Base-by-base conservation (phyloP, 2,329 filamentous ascomycete genomes). In the Aspergillus sp. region DNA sequence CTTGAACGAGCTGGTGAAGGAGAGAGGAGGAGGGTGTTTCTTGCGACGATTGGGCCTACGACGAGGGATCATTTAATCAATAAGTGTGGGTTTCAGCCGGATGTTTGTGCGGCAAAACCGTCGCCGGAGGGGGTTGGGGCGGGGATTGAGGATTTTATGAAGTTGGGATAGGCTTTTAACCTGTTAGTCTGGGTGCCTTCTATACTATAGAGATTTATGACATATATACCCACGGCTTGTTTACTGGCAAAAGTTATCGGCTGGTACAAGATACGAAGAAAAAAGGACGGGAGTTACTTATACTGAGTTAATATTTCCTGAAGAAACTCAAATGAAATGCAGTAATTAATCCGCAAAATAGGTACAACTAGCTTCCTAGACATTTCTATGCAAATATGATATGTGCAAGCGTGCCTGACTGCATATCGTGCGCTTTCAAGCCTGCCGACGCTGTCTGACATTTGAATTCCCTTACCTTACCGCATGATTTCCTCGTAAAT, bases 401-500 rank as follows among this genome's bases (percentile, higher is more conserved):
- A 65, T 58, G 60, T 63, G 62, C 58, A 59, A 57, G 51, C 51
- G 51, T 27, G 43, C 49, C 53, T 31, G 45, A 53, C 44, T 53
- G 43, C 51, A 46, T 49, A 47, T 41, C 47, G 23, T 46, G 58
- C 44, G 59, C 39, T 37, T 33, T 45, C 43, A 39, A 53, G 12
- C 48, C 23, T 39, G 12, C 35, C 35, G 14, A 50, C 27, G 6
- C n/a, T 49, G 31, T 24, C 33, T 19, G 35, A 39, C 12, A 12
- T 8, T 24, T 46, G 8, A 23, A 27, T 40, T 11, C 27, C 9
- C 27, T 11, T 4, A 11, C 23, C 58, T 55, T 82, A 87, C 77
- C 86, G 83, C 86, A 89, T 98, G 70, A 98, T 98, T 81, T 99
- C 95, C 75, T 97, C 88, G 79, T 93, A 99, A 77, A 99, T 99